Evolutionary conservation across 192 early-diverging fungal genomes (phyloP).

Genomic region (Podila clonocystis): DNA sequence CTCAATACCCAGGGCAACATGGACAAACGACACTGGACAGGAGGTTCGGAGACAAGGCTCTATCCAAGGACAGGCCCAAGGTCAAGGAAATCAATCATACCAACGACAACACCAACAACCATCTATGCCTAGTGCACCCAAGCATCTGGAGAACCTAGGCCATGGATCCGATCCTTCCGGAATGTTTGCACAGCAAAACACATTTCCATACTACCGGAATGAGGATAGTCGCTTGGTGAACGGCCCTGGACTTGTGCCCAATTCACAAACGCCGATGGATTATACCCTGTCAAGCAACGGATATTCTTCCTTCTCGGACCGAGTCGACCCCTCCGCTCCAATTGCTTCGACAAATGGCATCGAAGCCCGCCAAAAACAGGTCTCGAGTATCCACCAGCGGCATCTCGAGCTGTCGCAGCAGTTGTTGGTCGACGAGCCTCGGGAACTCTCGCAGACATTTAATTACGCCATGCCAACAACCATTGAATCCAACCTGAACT

Average conservation of each 20-base stretch:
- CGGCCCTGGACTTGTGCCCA: no score
- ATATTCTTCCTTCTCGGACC: not conserved
- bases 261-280: not conserved
- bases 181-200: no score
- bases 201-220: no score
- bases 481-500: not conserved
- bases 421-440: not conserved
- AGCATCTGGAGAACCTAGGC: no score
- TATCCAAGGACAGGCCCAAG: not conserved
- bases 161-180: no score
- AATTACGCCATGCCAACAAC: not conserved
- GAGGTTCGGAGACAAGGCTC: not conserved
- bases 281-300: constrained; percentile 1
- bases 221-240: no score
- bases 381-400: not conserved
- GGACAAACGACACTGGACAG: not conserved
- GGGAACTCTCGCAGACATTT: not conserved
- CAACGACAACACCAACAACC: not conserved
- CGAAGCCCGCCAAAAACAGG: not conserved
- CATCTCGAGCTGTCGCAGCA: not conserved
- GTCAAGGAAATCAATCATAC: not conserved
- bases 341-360: not conserved
- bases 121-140: not conserved
- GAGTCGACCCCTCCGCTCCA: not conserved
- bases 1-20: constrained; percentile 1